Evolutionary conservation across 73 alveolate species (phyloP), one percentile per base, ranked within the genome.

Genomic region (Paramecium primaurelia): DNA sequence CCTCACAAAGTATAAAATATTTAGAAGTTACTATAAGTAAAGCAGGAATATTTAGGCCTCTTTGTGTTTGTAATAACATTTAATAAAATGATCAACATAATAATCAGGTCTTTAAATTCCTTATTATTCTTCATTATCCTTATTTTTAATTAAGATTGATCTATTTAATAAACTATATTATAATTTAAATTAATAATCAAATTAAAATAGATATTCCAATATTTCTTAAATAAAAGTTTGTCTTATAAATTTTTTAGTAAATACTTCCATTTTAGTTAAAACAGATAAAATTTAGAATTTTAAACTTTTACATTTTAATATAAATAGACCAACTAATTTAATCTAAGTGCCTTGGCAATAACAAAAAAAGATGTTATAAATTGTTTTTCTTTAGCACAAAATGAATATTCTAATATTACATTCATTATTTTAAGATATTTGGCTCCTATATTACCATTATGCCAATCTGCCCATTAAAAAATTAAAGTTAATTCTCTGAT

Each of bases 401-500:
- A 44, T 14, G 91, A 45, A 26, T 86, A 37, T 34, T 91, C 91
- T 49, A 93, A 42, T 28, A 91, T 91, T 69, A 59, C 77, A 30
- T 93, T 91, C 28, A 96, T 92, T 20, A 95, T 93, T 86, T 97
- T 95, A 16, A 96, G 86, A 92, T 94, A 96, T 87, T 96, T 96
- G 25, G 96, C 96, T 8, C 96, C 98, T 26, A 95, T 94, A 71
- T 92, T 92, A 4, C 96, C 97, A n/a, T 93, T 86, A 14, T 71
- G 85, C 98, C 99, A 96, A 54, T 98, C 98, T 28, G 99, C 95
- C 71, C 96, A 94, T 58, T 95, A 97, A 69, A 98, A 96, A 8
- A 95, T 77, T 73, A 92, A 71, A 0, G 99, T 96, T 37, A 96
- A 45, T 37, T 93, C 92, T 91, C 94, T 92, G 45, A 96, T 59